phyloP scores from a whole-genome alignment of 2,329 filamentous ascomycete genomes.

The Phoma sp. region DNA sequence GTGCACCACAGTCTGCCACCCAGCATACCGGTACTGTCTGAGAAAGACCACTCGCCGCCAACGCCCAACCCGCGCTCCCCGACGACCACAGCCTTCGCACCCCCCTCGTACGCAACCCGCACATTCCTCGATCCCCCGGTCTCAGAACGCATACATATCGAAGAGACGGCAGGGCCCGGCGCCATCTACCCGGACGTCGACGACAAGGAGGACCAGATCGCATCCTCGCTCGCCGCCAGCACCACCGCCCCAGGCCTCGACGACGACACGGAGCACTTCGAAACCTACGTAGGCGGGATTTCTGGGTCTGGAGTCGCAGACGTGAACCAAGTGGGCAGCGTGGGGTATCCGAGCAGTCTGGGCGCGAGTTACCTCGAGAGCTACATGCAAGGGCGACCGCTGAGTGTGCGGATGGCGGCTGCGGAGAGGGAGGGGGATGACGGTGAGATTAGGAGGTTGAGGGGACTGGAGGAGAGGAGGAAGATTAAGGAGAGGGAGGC shows the following conservation, averaged over 20 bases:
- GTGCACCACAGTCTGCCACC: conserved; percentile 42
- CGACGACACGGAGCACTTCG: conserved; percentile 30
- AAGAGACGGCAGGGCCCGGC: conserved; percentile 12
- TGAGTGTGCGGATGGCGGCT: conserved; percentile 45
- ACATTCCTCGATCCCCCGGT: conserved; percentile 38
- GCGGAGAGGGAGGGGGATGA: conserved; percentile 36
- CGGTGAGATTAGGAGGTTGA: conserved; percentile 4
- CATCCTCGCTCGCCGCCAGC: neutral
- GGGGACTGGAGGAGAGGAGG: conserved; percentile 9
- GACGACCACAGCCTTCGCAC: conserved; percentile 12
- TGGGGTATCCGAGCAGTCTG: conserved; percentile 43
- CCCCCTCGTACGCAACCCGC: conserved; percentile 25
- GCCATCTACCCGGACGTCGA: conserved; percentile 31
- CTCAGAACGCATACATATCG: conserved; percentile 22
- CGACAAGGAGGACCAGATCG: conserved; percentile 4
- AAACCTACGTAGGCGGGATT: conserved; percentile 46
- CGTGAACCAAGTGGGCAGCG: conserved; percentile 42
- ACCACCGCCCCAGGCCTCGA: no score
- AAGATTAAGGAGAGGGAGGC: conserved; percentile 13
- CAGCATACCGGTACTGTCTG: conserved; percentile 18
- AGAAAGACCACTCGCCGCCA: conserved; percentile 18
- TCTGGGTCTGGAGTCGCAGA: conserved; percentile 42
- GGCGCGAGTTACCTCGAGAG: conserved; percentile 48
- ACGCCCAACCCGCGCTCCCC: conserved; percentile 15
- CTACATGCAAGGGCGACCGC: conserved; percentile 45